Evolutionary conservation across 2,329 filamentous ascomycete genomes (phyloP), one percentile per base, ranked within the genome.

Genomic region (Microdochium paspali): DNA sequence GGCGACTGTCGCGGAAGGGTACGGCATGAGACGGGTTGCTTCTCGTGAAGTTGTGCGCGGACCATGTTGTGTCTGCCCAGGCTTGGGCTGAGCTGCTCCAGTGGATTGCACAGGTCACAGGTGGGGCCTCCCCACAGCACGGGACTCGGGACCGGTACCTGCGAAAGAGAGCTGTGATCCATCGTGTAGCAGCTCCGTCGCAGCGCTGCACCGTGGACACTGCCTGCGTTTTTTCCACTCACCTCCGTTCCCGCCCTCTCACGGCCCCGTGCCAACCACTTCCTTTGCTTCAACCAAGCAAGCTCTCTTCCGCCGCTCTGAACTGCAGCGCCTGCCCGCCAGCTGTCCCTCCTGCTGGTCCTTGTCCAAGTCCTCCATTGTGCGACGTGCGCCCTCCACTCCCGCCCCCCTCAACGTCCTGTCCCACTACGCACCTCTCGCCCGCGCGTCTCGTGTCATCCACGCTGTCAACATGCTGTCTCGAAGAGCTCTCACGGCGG

Each of bases 401-500:
- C 18, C n/a, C 10, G 28, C 24, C 44, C 46, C 30, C 10, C 31
- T 24, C 15, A 10, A 18, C 23, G 30, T 45, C 46, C 47, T 44
- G 46, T 46, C 47, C 46, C 51, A 49, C 46, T 49, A 48, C 24
- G 15, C 44, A 50, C 51, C 31, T 35, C 46, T 53, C 39, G 40
- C 47, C 47, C 28, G 44, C 21, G 23, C 49, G 47, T 45, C 47
- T 45, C 25, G 25, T 47, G 40, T 31, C 46, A 18, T 24, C 35
- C 46, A 39, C 49, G 10, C 13, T 28, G 13, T 31, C 44, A 53
- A 2, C 30, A 64, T 64, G 61, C 56, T 64, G 56, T 64, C 61
- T 32, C 58, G 59, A 58, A 58, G 59, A 39, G 46, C 63, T 48
- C 52, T 67, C 50, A 68, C 65, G 39, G 66, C 69, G 44, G 65